Base-by-base conservation (phyloP, 352 stramenopile species). In the Phytophthora quininea region DNA sequence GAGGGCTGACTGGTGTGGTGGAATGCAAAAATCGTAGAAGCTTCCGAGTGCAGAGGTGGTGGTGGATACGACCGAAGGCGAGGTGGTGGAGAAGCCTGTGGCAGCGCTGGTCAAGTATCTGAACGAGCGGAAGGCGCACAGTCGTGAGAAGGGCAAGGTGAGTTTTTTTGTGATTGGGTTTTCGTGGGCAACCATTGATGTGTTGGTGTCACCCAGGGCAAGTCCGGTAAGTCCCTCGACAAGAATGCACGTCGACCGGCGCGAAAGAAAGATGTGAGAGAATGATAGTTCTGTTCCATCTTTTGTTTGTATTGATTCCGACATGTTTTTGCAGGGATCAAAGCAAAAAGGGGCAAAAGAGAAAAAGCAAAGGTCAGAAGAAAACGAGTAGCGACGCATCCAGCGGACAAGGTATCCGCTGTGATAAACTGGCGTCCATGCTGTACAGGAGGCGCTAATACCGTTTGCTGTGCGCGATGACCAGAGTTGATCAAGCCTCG, bases 41-140 rank as follows among this genome's bases (percentile, higher is more conserved):
- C 69, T 90, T 9, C 85, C 85, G 46, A 91, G 82, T 64, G 85
- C 81, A 8, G 85, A 93, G 56, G 48, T 74, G 10, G 76, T 79
- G 9, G 74, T 68, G 0, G 85, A 93, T 54, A 64, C 77, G 60
- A 73, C 76, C 11, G 88, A 93, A 7, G 64, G 66, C 1, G 80
- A 89, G 42, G 61, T 66, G 14, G 51, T 77, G 31, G 88, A 92
- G 45, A 94, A 92, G 37, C 86, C 86, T 0, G 69, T 96, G 11
- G 77, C 88, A 3, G 82, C 86, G 24, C 67, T 96, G 46, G 88
- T 96, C 32, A 88, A 92, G 69, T 96, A 89, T 64, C 57, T 96
- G 58, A 96, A 96, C 54, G 86, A 93, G 62, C 78, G 82, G 31
- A 90, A 90, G 57, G 42, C 64, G 15, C 71, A 86, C 62, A 79